Evolutionary conservation across 306 rosid species (phyloP), one percentile per base, ranked within the genome.

Genomic region (Crataegus laevigata): DNA sequence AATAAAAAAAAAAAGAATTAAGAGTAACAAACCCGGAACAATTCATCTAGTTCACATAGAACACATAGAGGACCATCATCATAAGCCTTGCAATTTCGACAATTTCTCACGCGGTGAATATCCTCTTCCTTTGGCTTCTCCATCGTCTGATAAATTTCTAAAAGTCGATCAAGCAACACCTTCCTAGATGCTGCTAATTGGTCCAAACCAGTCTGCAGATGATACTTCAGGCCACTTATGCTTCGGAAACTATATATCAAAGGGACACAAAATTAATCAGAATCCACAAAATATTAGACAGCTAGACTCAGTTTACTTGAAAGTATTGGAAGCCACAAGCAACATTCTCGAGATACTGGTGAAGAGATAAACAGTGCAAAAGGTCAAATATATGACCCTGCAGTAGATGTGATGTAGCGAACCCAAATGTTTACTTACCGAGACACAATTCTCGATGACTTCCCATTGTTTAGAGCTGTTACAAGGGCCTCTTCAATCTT

Each of bases 181-280:
- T 84, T 86, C 86, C 97, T 89, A 83, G 96, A 89, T 79, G 90
- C 84, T 83, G 83, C 93, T 81, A 94, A 77, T 80, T 75, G 91
- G 84, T 94, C 98, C 91, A 91, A 83, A 71, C 88, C 89, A 75
- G 87, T 94, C 87, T 90, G 98, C 74, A 94, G 87, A 65, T 94
- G 93, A 90, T 91, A 88, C 83, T 89, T 90, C 43, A 92, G 79
- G 75, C 89, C 80, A 81, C 73, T 79, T 86, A 89, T 85, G 87
- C 92, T 82, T 75, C 91, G 90, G 84, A 90, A 89, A 73, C 98
- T 94, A 90, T 75, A 90, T 74, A 86, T 52, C 38, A 77, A 62
- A 81, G 82, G 69, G 75, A 70, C 74, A 28, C 70, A 63, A 59
- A 57, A 65, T 75, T 61, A 77, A 74, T 78, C 68, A 70, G 52